These are phyloP conservation scores for Cyberlindnera samutprakarnensis DNA, from an alignment of 805 yeast species.

Conservation along the genomic window DNA sequence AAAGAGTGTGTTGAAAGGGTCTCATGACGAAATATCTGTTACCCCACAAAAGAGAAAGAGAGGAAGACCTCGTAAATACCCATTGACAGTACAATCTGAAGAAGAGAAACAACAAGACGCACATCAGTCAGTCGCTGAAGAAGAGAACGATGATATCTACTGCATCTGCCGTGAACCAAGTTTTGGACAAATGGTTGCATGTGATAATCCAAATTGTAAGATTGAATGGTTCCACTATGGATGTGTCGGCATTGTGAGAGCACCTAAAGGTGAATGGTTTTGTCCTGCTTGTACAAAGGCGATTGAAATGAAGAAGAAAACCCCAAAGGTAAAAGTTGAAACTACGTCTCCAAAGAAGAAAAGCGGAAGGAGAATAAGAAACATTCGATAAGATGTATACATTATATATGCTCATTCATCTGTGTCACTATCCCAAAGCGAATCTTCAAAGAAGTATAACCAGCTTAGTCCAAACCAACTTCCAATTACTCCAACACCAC, in stretches of 20 bases:
- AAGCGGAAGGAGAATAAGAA: no score
- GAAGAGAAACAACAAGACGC: conserved; percentile 1
- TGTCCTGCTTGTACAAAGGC: conserved; percentile 42
- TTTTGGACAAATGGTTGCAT: conserved; percentile 82
- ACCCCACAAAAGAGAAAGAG: not conserved
- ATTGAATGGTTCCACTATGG: conserved; percentile 76
- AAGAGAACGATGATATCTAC: conserved; percentile 24
- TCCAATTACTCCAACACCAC: conserved; percentile 75
- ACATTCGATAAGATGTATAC: no score
- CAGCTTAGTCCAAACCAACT: conserved; percentile 88
- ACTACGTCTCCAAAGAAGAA: no score
- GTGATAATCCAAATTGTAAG: conserved; percentile 72
- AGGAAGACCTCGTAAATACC: not conserved
- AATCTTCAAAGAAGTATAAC: conserved; percentile 80
- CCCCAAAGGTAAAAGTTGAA: no score
- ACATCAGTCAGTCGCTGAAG: no score
- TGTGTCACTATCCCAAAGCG: conserved; percentile 40
- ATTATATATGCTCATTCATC: conserved; percentile 5
- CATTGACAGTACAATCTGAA: not conserved
- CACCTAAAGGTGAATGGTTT: conserved; percentile 65
- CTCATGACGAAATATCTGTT: not conserved
- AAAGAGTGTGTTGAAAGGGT: not conserved
- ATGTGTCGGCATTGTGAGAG: conserved; percentile 59
- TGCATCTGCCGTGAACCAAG: conserved; percentile 42
- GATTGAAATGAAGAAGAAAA: conserved; percentile 5